Evolutionary conservation across 345 rosid genomes (phyloP).

Genomic region (Eucalyptus sp.): DNA sequence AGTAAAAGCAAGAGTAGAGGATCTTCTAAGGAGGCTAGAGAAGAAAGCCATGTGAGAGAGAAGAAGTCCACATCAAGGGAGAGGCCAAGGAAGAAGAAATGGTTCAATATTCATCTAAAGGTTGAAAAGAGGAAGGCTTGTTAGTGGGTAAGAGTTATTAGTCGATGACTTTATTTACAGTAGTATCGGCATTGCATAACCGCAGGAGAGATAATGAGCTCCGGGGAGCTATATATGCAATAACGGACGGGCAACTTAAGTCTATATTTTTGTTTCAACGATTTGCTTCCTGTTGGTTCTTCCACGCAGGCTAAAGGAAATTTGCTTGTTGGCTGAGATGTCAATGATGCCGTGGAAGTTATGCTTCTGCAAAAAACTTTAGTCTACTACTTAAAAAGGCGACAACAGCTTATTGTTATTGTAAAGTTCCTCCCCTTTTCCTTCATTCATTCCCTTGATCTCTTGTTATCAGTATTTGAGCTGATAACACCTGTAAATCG

Average conservation of each 20-base stretch:
- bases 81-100: conserved; percentile 66
- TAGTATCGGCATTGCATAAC: background rate
- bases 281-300: background rate
- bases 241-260: background rate
- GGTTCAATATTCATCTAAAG: conserved; percentile 78
- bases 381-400: background rate
- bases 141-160: conserved; percentile 19
- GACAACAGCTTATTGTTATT: conserved; percentile 7
- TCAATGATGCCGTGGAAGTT: background rate
- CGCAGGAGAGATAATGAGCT: background rate
- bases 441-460: background rate
- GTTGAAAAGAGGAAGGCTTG: conserved; percentile 92
- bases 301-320: background rate
- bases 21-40: conserved; percentile 46
- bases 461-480: background rate
- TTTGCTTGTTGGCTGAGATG: background rate
- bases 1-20: conserved; percentile 55
- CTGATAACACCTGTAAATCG: conserved; percentile 19
- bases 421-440: conserved; percentile 7
- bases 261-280: background rate
- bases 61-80: conserved; percentile 44
- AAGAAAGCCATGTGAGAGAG: conserved; percentile 49
- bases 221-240: background rate
- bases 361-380: background rate
- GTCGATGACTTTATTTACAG: background rate